A percentile compares a stretch with the other conserved stretches of the same genome.
These are phyloP conservation scores for Lophiostoma macrostomum DNA, from an alignment of 495 filamentous ascomycete species.

Conservation along the genomic window DNA sequence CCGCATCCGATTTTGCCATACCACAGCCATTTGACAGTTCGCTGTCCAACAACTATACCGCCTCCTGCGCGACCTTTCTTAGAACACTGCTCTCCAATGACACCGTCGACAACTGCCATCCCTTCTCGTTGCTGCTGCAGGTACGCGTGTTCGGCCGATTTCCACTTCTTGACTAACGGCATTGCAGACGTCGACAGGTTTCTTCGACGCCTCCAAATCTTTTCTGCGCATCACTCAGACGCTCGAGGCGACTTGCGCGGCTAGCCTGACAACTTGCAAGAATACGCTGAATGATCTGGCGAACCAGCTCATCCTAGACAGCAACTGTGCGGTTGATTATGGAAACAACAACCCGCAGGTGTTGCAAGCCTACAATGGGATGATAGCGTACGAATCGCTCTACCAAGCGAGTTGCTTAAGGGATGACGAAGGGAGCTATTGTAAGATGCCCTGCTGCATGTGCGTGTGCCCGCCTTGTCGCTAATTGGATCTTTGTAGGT, in stretches of 20 bases:
- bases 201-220: slow-evolving; percentile 71
- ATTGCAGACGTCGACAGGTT: slow-evolving; percentile 61
- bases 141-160: slow-evolving; percentile 3
- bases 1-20: slow-evolving; percentile 13
- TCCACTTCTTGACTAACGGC: not conserved
- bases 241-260: slow-evolving; percentile 68
- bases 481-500: slow-evolving; percentile 34
- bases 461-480: slow-evolving; percentile 20
- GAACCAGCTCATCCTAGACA: slow-evolving; percentile 50
- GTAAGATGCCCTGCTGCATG: slow-evolving; percentile 38
- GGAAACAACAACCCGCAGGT: slow-evolving; percentile 63
- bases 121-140: slow-evolving; percentile 32
- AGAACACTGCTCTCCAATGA: slow-evolving; percentile 10
- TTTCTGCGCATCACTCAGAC: slow-evolving; percentile 62
- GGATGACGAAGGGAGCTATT: slow-evolving; percentile 58
- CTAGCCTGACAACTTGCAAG: slow-evolving; percentile 58
- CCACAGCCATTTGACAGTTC: slow-evolving; percentile 30
- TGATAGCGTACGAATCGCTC: slow-evolving; percentile 69
- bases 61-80: slow-evolving; percentile 25
- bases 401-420: slow-evolving; percentile 75
- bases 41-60: slow-evolving; percentile 33
- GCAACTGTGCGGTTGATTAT: slow-evolving; percentile 72
- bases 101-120: slow-evolving; percentile 27
- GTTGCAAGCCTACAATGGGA: slow-evolving; percentile 65
- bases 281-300: slow-evolving; percentile 59